phyloP scores from a whole-genome alignment of 495 filamentous ascomycete species.

The Xylaria castorea region DNA sequence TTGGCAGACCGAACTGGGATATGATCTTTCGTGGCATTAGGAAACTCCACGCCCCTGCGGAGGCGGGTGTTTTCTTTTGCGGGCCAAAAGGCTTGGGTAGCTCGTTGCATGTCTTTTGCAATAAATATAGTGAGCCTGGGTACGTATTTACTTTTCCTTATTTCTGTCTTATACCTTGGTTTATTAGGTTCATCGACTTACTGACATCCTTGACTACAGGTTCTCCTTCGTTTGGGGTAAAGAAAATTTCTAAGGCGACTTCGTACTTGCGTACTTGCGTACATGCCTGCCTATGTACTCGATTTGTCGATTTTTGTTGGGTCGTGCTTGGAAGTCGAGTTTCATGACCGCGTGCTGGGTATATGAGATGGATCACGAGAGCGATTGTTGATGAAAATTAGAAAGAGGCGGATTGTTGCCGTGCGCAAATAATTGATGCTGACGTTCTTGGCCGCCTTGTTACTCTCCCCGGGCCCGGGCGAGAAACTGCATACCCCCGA shows the following conservation, averaged over 20 bases:
- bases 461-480: not conserved
- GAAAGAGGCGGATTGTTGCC: not conserved
- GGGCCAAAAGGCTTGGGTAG: constrained; percentile 75
- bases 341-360: not conserved
- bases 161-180: not conserved
- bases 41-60: constrained; percentile 72
- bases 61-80: constrained; percentile 83
- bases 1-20: constrained; percentile 81
- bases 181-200: not conserved
- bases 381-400: not conserved
- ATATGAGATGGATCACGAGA: not conserved
- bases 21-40: constrained; percentile 78
- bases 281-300: not conserved
- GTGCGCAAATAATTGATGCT: not conserved
- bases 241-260: constrained; percentile 70
- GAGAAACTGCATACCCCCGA: not conserved
- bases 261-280: not conserved
- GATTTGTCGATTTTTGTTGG: not conserved
- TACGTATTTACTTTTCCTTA: constrained; percentile 42
- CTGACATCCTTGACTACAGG: constrained; percentile 32
- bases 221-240: constrained; percentile 75
- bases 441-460: not conserved
- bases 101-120: constrained; percentile 74
- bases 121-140: constrained; percentile 77
- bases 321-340: not conserved